Conservation (phyloP, 495 filamentous ascomycete species). For the Pyrenula aspistea region DNA sequence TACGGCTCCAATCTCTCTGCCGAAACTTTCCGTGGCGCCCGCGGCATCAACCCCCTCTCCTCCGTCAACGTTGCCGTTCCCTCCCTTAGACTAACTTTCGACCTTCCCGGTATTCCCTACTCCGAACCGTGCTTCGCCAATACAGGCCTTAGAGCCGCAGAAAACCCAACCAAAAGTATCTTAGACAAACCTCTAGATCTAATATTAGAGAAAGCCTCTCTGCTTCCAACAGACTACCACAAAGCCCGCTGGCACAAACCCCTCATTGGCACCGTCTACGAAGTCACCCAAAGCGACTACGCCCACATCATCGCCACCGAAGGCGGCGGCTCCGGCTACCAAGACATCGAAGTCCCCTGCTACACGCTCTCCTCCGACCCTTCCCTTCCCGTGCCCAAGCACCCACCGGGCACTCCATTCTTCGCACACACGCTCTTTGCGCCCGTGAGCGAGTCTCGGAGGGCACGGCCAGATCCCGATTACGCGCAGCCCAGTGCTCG, state of each 20-base stretch:
- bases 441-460: slow-evolving; percentile 23
- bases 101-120: slow-evolving; percentile 79
- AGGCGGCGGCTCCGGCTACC: slow-evolving; percentile 70
- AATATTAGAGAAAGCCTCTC: slow-evolving; percentile 18
- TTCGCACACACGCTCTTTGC: slow-evolving; percentile 51
- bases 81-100: slow-evolving; percentile 62
- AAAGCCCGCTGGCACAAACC: slow-evolving; percentile 59
- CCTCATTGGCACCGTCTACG: slow-evolving; percentile 87
- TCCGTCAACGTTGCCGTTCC: slow-evolving; percentile 72
- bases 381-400: slow-evolving; percentile 24
- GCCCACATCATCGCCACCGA: slow-evolving; percentile 81
- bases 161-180: slow-evolving; percentile 8
- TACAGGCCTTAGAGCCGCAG: slow-evolving; percentile 41
- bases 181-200: slow-evolving; percentile 7
- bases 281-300: slow-evolving; percentile 73
- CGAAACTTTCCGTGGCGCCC: slow-evolving; percentile 59
- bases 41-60: slow-evolving; percentile 69
- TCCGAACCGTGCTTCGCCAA: slow-evolving; percentile 88
- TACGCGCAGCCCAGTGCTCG: slow-evolving; percentile 75
- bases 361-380: slow-evolving; percentile 43
- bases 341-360: slow-evolving; percentile 71
- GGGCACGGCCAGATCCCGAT: slow-evolving; percentile 44
- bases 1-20: slow-evolving; percentile 85
- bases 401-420: slow-evolving; percentile 27
- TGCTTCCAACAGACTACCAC: slow-evolving; percentile 23